These are phyloP conservation scores for Platanthera guangdongensis DNA, from an alignment of 106 monocot species.

Conservation along the genomic window DNA sequence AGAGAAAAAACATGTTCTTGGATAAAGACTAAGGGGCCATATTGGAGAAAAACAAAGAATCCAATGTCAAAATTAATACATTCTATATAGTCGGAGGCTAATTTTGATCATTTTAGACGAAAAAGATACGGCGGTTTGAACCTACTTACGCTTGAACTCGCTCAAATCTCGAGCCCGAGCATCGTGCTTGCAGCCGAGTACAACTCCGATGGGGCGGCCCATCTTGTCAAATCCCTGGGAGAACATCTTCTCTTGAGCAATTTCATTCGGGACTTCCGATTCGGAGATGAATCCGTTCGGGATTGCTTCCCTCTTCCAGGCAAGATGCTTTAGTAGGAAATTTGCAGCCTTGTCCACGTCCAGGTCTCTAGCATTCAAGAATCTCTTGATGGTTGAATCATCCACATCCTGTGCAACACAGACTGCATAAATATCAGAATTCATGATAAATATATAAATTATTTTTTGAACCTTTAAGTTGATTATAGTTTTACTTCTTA, in stretches of 20 bases:
- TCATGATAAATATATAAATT: neutral
- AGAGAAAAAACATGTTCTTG: no score
- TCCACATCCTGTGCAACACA: conserved; percentile 39
- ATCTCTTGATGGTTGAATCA: conserved; percentile 50
- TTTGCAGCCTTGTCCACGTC: conserved; percentile 47
- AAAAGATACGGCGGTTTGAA: neutral
- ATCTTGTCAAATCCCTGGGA: conserved; percentile 58
- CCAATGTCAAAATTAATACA: neutral
- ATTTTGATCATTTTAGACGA: neutral
- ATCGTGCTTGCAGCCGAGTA: conserved; percentile 38
- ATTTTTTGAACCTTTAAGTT: no score
- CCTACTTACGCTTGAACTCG: conserved; percentile 58
- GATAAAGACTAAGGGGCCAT: neutral
- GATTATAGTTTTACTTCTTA: neutral
- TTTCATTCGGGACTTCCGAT: conserved; percentile 43
- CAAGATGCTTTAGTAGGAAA: conserved; percentile 59
- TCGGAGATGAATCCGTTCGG: conserved; percentile 70
- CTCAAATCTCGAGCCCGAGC: conserved; percentile 37
- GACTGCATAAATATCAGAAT: neutral
- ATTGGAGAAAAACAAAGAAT: neutral
- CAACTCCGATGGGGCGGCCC: conserved; percentile 39
- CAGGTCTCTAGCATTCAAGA: conserved; percentile 57
- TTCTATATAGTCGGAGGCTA: neutral
- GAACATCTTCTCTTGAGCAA: conserved; percentile 54
- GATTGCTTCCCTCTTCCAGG: conserved; percentile 44